phyloP scores from a whole-genome alignment of 441 rosid genomes.

The Aleurites moluccanus region DNA sequence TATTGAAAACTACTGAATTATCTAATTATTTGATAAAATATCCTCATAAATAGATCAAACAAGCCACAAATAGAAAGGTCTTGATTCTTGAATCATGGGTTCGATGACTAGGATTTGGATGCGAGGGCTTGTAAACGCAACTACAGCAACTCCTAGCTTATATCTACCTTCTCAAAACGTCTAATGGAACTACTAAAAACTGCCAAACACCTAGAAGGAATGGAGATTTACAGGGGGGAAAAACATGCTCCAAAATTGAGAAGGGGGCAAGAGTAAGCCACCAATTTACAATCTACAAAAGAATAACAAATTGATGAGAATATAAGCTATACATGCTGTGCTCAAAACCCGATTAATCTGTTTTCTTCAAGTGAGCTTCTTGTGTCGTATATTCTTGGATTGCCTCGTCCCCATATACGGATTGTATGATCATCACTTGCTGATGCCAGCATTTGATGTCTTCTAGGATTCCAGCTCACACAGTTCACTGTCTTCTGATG shows the following conservation, averaged over 20 bases:
- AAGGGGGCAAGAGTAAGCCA: slow-evolving; percentile 19
- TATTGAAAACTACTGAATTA: too few relatives aligned
- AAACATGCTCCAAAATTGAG: slow-evolving; percentile 33
- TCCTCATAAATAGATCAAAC: not conserved
- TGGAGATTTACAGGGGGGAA: slow-evolving; percentile 32
- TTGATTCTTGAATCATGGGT: too few relatives aligned
- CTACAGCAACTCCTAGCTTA: not conserved
- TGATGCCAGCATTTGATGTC: slow-evolving; percentile 81
- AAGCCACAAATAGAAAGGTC: too few relatives aligned
- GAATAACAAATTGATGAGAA: slow-evolving; percentile 29
- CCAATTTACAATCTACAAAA: slow-evolving; percentile 27
- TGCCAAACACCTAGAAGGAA: not conserved
- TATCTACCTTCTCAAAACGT: slow-evolving; percentile 1
- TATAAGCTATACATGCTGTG: slow-evolving; percentile 22
- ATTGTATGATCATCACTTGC: slow-evolving; percentile 88
- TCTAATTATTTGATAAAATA: too few relatives aligned
- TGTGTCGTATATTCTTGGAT: slow-evolving; percentile 25
- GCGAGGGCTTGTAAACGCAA: not conserved
- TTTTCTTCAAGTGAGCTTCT: slow-evolving; percentile 17
- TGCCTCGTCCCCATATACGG: slow-evolving; percentile 69
- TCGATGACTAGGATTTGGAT: too few relatives aligned
- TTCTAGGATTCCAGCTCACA: slow-evolving; percentile 83
- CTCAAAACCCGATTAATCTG: not conserved
- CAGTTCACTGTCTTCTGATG: slow-evolving; percentile 80
- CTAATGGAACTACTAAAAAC: not conserved